Evolutionary conservation across 2,329 filamentous ascomycete genomes (phyloP).

Genomic region (Aspergillus eucalypticola): DNA sequence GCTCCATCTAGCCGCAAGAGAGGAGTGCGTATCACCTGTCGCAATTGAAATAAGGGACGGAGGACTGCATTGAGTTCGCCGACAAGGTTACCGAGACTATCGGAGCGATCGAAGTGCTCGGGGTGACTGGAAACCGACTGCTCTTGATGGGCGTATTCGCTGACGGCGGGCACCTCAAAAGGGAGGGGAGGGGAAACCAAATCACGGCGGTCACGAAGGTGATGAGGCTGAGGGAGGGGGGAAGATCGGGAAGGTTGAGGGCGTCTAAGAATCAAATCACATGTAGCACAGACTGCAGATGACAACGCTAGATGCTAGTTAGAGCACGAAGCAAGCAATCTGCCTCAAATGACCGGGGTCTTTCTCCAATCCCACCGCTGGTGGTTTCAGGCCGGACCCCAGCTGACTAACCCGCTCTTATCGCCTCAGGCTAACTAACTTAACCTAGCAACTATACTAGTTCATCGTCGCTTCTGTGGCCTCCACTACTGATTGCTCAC

Average conservation of each 20-base stretch:
- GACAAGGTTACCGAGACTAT: constrained; percentile 2
- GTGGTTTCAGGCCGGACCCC: constrained; percentile 16
- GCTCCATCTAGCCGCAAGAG: constrained; percentile 44
- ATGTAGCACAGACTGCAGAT: constrained; percentile 13
- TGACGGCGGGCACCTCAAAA: constrained; percentile 17
- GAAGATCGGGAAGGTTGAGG: background rate
- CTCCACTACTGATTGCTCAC: background rate
- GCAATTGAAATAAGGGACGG: constrained; percentile 25
- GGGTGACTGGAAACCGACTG: constrained; percentile 4
- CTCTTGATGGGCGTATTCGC: constrained; percentile 10
- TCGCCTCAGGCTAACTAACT: constrained; percentile 15
- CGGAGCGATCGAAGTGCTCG: background rate
- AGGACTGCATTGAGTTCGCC: constrained; percentile 34
- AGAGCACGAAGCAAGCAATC: constrained; percentile 6
- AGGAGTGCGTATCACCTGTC: constrained; percentile 39
- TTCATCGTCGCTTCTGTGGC: background rate
- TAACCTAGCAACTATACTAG: background rate
- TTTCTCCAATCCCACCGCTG: constrained; percentile 12
- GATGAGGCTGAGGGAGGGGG: constrained; percentile 9
- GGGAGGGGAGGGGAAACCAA: constrained; percentile 15
- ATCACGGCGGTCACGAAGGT: constrained; percentile 13
- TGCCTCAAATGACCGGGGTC: constrained; percentile 11
- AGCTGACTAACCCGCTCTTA: constrained; percentile 22
- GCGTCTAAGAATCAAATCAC: constrained; percentile 2
- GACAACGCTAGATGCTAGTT: background rate